Evolutionary conservation across 805 yeast species (phyloP), one percentile per base, ranked within the genome.

Genomic region (Pichia phayaonensis): DNA sequence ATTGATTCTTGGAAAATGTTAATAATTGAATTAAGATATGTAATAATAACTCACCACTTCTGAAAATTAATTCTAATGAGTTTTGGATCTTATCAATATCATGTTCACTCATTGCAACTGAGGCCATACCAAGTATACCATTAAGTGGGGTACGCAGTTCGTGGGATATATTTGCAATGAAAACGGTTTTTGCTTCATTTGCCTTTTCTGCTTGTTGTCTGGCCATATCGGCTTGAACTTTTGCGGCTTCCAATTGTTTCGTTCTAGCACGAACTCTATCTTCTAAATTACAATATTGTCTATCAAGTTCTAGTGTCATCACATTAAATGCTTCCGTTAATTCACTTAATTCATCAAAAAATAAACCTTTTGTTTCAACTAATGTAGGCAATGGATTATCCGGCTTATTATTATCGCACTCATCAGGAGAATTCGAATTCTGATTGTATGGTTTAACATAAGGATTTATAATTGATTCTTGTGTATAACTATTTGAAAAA

Each of bases 101-200:
- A 27, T 73, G 73, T 63, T 94, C 98, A 21, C 86, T 94, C 86
- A 90, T 81, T 7, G 96, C 90, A 50, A 92, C 85, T 2, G 95
- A 86, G 0, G 97, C 87, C 90, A 92, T 87, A 55, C 98, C 98
- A 49, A 94, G 71, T 41, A 94, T 94, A 63, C 99, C 99, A 65
- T 94, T 94, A 54, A 94, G 72, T 1, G 99, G 99, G 0, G 98
- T 94, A 59, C 98, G 79, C 61, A 94, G 73, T 70, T 94, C 99
- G 65, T 89, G 97, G 0, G 96, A 87, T 18, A 89, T 90, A 58
- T 90, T 87, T 2, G 97, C 96, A 60, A 89, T 84, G 63, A 89
- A 89, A 8, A 88, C 90, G 8, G 98, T 90, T 62, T 94, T 94
- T 3, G 98, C 96, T 59, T 94, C 97, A 65, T 92, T 92, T 1